Conservation (phyloP, 2,329 filamentous ascomycete genomes). For the Podosphaera xanthii region DNA sequence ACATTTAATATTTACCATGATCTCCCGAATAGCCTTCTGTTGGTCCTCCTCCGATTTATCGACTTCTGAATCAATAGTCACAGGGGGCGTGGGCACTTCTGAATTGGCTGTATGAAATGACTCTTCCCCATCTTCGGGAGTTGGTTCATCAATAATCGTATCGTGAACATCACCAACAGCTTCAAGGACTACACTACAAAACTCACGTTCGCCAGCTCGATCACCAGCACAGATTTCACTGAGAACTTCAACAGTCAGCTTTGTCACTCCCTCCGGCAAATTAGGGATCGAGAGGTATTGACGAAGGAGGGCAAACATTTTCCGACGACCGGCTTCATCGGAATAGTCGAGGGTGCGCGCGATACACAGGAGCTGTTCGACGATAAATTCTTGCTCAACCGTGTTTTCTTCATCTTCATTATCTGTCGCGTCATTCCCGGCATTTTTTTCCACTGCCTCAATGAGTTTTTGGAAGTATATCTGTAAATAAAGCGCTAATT, state of each 20-base stretch:
- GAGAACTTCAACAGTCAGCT: conserved; percentile 62
- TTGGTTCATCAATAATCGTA: conserved; percentile 54
- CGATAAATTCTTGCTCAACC: conserved; percentile 80
- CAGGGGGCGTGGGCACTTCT: conserved; percentile 44
- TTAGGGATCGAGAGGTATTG: conserved; percentile 69
- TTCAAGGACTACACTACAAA: conserved; percentile 69
- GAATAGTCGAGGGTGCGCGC: conserved; percentile 83
- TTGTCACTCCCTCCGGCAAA: conserved; percentile 79
- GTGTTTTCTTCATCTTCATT: conserved; percentile 58
- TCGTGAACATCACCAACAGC: conserved; percentile 94
- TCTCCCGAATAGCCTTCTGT: conserved; percentile 64
- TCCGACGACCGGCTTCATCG: conserved; percentile 84
- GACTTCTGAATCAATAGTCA: conserved; percentile 20
- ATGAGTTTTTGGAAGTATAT: conserved; percentile 51
- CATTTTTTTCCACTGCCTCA: conserved; percentile 35
- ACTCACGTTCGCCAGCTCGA: conserved; percentile 53
- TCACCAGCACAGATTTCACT: conserved; percentile 62
- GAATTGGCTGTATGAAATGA: conserved; percentile 90
- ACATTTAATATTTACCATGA: conserved; percentile 96
- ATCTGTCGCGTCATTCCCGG: conserved; percentile 28
- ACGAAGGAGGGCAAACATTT: conserved; percentile 83
- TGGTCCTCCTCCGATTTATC: conserved; percentile 39
- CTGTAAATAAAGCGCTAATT: conserved; percentile 68
- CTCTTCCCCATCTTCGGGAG: conserved; percentile 38
- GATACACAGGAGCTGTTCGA: conserved; percentile 86